Evolutionary conservation across 2,329 filamentous ascomycete species (phyloP).

Genomic region (Botryosphaeria dothidea): DNA sequence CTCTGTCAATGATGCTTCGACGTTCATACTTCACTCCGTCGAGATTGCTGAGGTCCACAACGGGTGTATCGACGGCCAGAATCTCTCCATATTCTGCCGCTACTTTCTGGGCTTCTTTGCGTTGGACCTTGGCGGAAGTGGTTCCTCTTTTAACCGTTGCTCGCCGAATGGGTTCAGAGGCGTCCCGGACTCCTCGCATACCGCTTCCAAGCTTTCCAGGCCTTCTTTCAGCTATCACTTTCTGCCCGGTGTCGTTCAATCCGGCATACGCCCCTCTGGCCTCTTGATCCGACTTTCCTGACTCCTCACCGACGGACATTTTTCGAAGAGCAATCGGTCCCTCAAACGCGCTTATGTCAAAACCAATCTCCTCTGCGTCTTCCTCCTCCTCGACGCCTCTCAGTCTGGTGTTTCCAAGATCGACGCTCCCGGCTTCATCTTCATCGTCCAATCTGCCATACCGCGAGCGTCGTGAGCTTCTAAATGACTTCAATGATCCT

Average conservation of each 20-base stretch:
- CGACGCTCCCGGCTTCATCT: conserved; percentile 24
- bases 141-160: conserved; percentile 4
- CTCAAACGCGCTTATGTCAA: conserved; percentile 32
- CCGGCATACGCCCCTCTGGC: conserved; percentile 18
- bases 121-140: conserved; percentile 21
- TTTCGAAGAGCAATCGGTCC: conserved; percentile 31
- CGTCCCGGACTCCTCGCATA: conserved; percentile 32
- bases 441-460: conserved; percentile 38
- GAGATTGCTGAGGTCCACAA: conserved; percentile 45
- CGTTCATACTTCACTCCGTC: conserved; percentile 37
- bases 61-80: conserved; percentile 35
- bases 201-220: conserved; percentile 31
- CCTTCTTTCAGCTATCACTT: conserved; percentile 13
- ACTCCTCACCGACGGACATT: conserved; percentile 18
- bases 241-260: conserved; percentile 25
- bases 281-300: conserved; percentile 17
- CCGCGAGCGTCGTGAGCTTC: conserved; percentile 18
- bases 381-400: conserved; percentile 31
- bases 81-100: conserved; percentile 47
- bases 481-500: conserved; percentile 28
- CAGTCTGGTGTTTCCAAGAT: conserved; percentile 22
- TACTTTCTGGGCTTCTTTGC: conserved; percentile 40
- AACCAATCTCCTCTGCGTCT: conserved; percentile 28
- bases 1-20: conserved; percentile 29
- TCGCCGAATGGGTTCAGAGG: conserved; percentile 27